Evolutionary conservation across 306 rosid genomes (phyloP), one percentile per base, ranked within the genome.

Genomic region (Myrica gale): DNA sequence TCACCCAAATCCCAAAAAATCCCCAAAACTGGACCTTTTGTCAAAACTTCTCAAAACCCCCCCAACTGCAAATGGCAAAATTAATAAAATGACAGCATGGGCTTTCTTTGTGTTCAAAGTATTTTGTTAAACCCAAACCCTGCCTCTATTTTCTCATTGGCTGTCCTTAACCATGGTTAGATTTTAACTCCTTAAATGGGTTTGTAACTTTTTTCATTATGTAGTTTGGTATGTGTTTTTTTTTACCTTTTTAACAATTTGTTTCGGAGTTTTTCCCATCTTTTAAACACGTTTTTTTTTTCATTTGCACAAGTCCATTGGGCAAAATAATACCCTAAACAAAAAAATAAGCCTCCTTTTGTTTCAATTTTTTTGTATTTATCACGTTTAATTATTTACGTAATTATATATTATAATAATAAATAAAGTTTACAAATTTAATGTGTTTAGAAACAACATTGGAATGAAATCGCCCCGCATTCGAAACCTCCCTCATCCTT

Each of bases 1-100:
- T 41, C 50, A 7, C 23, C 15, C 70, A 66, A 66, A 42, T 66
- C 32, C 21, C 11, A 42, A 62, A 81, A 19, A 63, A 51, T 75
- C 84, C 84, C 80, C 57, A 70, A 71, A 75, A 44, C 52, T 23
- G 77, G 47, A 74, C 73, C 77, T 51, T 76, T 76, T 76, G 44
- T 72, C 54, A 51, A 74, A 74, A 80, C 79, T 74, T 69, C 67
- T 12, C 23, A 9, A 41, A 65, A 69, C 61, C 37, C 23, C 53
- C 79, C 76, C 58, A 74, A 56, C 43, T 10, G 55, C 13, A 73
- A 73, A 20, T 26, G 41, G 45, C 37, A 23, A 71, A 50, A 51
- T 6, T 65, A 16, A 16, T 16, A 20, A 75, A 47, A 47, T 5
- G 47, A 74, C 26, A n/a, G 42, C 21, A 58, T 74, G 75, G 71